Conservation (phyloP, 768 basidiomycete species). For the Serendipita sp. region DNA sequence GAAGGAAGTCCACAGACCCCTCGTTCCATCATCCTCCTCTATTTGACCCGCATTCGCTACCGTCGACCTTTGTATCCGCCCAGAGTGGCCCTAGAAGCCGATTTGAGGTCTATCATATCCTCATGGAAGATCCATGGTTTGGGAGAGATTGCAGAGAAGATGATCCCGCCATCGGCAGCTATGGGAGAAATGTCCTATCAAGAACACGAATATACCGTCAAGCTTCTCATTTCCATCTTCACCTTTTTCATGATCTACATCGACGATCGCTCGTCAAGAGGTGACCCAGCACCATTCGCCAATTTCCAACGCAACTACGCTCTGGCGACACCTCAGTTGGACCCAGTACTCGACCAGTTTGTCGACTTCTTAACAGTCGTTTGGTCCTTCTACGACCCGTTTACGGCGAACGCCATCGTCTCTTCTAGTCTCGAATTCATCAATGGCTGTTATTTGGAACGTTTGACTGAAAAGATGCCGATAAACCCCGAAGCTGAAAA, state of each 20-base stretch:
- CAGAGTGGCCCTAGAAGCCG: not conserved
- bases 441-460: not conserved
- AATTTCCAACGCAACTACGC: not conserved
- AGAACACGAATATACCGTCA: not conserved
- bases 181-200: conserved; percentile 6
- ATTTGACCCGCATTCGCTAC: not conserved
- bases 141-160: not conserved
- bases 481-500: not conserved
- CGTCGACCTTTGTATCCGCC: not conserved
- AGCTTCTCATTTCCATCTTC: conserved; percentile 1
- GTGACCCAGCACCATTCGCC: not conserved
- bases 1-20: not conserved
- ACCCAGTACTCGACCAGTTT: conserved; percentile 1
- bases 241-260: conserved; percentile 6
- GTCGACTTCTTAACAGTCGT: not conserved
- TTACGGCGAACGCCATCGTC: conserved; percentile 1
- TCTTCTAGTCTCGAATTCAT: not conserved
- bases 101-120: not conserved
- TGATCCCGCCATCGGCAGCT: not conserved
- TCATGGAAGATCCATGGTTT: not conserved
- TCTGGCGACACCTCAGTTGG: not conserved
- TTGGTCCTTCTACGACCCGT: conserved; percentile 2
- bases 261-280: not conserved
- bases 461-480: not conserved
- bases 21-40: not conserved